A percentile compares a stretch with the other conserved stretches of the same genome.
Conservation (phyloP, 2,329 filamentous ascomycete species). For the Colletotrichum spinosum region DNA sequence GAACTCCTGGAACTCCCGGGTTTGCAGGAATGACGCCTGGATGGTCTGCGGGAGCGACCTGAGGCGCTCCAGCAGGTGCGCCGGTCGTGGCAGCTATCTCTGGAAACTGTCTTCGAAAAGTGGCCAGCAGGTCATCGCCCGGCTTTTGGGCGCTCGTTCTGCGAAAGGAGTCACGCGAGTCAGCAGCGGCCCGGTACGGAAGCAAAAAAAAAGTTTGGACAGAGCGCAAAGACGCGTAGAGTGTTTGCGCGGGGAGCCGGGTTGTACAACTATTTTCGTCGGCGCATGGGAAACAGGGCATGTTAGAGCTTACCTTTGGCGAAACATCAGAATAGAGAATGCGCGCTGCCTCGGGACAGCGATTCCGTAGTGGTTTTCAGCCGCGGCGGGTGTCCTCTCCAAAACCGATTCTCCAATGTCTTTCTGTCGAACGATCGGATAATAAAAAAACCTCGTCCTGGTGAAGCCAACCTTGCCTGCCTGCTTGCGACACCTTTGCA, state of each 20-base stretch:
- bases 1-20: conserved; percentile 21
- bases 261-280: conserved; percentile 30
- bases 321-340: conserved; percentile 44
- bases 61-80: conserved; percentile 51
- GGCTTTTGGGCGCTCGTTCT: conserved; percentile 88
- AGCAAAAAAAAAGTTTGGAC: conserved; percentile 23
- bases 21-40: conserved; percentile 17
- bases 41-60: conserved; percentile 47
- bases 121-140: conserved; percentile 83
- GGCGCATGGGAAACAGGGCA: conserved; percentile 29
- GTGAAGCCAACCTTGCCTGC: conserved; percentile 10
- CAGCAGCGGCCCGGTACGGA: conserved; percentile 25
- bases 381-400: conserved; percentile 2
- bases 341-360: conserved; percentile 42
- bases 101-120: conserved; percentile 86
- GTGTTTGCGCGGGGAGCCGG: conserved; percentile 22
- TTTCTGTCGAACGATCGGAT: conserved; percentile 27
- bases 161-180: conserved; percentile 26
- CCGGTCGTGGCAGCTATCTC: conserved; percentile 71
- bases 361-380: conserved; percentile 26
- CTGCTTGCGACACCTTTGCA: conserved; percentile 13
- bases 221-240: conserved; percentile 24
- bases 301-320: conserved; percentile 47
- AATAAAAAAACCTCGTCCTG: conserved; percentile 23
- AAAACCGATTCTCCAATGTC: conserved; percentile 9